Evolutionary conservation across 768 basidiomycete genomes (phyloP), one percentile per base, ranked within the genome.

Genomic region (Russula compacta): DNA sequence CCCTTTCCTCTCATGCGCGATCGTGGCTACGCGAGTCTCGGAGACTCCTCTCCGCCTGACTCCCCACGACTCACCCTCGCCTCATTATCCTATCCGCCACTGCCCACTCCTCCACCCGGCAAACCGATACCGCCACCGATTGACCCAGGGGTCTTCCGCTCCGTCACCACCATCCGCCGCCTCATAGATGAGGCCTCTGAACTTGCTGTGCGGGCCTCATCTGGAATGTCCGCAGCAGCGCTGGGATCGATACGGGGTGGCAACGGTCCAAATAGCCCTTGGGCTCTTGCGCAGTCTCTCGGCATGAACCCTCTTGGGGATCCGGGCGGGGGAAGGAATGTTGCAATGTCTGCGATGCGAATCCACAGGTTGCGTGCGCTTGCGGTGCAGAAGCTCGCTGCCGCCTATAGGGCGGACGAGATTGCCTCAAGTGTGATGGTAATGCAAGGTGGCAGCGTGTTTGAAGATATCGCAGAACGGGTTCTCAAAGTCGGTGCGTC

Each of bases 341-440:
- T 86, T 2, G 79, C 84, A 38, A 93, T 95, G 90, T 90, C 87
- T 36, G 85, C 90, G 0, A 88, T 84, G 78, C 82, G 92, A 38
- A 79, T 92, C 44, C 90, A 94, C 69, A 78, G 90, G 53, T 73
- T 95, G 47, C 76, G 92, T 38, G 86, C 83, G 0, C 78, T 93
- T 33, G 92, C 92, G 0, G 89, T 95, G 19, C 87, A 92, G 72
- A 92, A 91, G 70, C 76, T 94, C 43, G 89, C 92, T 0, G 81
- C 85, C 24, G 92, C 92, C 5, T 95, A 95, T 69, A 84, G 85
- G 70, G 79, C 83, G 11, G 92, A 95, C 69, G 92, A 95, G 71
- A 90, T 95, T 67, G 92, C 92, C 1, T 89, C 89, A 0, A 92
- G 89, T 68, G 92, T 95, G 32, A 90, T 94, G 86, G 84, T 95